These are phyloP conservation scores for Xerocomus minutiporus DNA, from an alignment of 1,284 basidiomycete species.

Conservation along the genomic window DNA sequence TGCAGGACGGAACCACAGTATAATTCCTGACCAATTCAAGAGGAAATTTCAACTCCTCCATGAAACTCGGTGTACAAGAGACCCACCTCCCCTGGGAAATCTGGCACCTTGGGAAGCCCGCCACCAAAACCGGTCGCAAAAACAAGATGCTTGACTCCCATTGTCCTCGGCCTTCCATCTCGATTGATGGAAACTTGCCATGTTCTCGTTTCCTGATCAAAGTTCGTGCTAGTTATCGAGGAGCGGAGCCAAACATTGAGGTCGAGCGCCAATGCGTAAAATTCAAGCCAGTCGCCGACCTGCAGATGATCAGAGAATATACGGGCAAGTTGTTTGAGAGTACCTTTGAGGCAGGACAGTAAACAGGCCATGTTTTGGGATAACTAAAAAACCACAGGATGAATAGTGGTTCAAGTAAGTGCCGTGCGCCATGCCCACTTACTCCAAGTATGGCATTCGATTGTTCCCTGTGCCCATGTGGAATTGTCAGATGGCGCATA, in stretches of 20 bases:
- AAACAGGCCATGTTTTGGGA: slow-evolving; percentile 38
- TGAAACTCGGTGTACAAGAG: neutral
- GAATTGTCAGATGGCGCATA: neutral
- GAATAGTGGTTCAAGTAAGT: neutral
- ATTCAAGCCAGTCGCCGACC: slow-evolving; percentile 58
- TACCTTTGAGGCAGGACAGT: slow-evolving; percentile 35
- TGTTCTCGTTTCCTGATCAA: slow-evolving; percentile 25
- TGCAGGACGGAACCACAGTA: slow-evolving; percentile 30
- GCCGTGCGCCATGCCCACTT: neutral
- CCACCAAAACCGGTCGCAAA: slow-evolving; percentile 39
- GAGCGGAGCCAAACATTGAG: slow-evolving; percentile 52
- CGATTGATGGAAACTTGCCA: slow-evolving; percentile 35
- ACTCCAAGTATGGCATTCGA: slow-evolving; percentile 27
- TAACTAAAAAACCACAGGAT: slow-evolving; percentile 17
- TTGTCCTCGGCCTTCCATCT: slow-evolving; percentile 17
- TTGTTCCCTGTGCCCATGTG: slow-evolving; percentile 16
- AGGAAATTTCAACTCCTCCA: neutral
- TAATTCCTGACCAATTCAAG: slow-evolving; percentile 14
- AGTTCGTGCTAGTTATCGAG: slow-evolving; percentile 35
- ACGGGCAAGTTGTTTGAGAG: neutral
- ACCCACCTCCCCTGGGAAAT: slow-evolving; percentile 22
- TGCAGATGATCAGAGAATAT: slow-evolving; percentile 11
- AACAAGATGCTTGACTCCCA: slow-evolving; percentile 36
- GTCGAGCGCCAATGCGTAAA: slow-evolving; percentile 49
- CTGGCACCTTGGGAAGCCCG: slow-evolving; percentile 34